A percentile compares a stretch with the other conserved stretches of the same genome.
These are phyloP conservation scores for Dactylorhiza incarnata DNA, from an alignment of 106 monocot genomes.

Conservation along the genomic window DNA sequence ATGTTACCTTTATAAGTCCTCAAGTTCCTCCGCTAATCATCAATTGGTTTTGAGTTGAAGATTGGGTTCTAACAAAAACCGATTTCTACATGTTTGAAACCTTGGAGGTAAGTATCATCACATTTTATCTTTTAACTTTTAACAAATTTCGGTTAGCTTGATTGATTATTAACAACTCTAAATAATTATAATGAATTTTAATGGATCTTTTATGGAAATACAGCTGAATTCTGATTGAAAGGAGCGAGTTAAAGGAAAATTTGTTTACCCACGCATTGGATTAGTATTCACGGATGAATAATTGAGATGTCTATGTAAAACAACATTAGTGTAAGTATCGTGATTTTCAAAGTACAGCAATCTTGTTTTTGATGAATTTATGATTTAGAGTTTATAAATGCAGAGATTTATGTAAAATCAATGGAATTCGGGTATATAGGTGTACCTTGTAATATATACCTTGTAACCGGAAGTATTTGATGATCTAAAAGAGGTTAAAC, in stretches of 20 bases:
- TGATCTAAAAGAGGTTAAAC: neutral
- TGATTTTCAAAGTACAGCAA: neutral
- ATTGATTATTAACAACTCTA: neutral
- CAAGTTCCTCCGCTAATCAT: no score
- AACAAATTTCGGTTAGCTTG: neutral
- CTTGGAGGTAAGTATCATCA: neutral
- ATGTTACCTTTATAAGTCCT: no score
- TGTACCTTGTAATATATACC: neutral
- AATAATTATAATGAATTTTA: neutral
- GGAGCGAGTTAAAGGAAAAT: neutral
- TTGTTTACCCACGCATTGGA: neutral
- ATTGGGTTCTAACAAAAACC: no score
- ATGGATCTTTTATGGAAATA: neutral
- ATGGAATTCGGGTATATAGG: neutral
- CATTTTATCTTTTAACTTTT: neutral
- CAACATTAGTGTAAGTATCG: neutral
- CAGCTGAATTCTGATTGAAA: neutral
- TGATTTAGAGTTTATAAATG: neutral
- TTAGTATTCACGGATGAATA: neutral
- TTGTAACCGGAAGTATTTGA: neutral
- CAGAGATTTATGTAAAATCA: neutral
- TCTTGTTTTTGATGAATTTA: neutral
- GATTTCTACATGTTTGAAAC: no score
- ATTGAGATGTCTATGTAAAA: neutral
- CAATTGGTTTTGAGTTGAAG: no score